Evolutionary conservation across 1,284 basidiomycete species (phyloP).

Genomic region (Acaromyces ingoldii): DNA sequence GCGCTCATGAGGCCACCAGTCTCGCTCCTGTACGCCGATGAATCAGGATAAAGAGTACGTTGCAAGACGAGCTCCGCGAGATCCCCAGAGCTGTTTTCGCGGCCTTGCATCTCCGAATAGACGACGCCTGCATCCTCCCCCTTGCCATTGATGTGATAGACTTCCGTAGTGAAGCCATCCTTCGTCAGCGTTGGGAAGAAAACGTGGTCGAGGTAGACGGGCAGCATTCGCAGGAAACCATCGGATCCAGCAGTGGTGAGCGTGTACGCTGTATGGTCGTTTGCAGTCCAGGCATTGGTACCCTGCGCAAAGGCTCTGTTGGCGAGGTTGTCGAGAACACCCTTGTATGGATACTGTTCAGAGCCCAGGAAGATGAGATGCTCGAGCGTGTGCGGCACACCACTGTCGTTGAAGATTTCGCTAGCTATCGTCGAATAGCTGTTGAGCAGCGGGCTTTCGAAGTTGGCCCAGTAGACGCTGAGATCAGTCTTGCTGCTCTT

Average conservation of each 20-base stretch:
- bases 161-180: constrained; percentile 83
- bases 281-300: constrained; percentile 65
- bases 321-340: constrained; percentile 92
- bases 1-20: constrained; percentile 94
- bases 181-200: constrained; percentile 91
- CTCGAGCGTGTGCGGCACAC: constrained; percentile 48
- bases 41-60: constrained; percentile 70
- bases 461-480: constrained; percentile 57
- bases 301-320: constrained; percentile 85
- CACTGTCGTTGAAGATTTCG: constrained; percentile 66
- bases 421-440: constrained; percentile 88
- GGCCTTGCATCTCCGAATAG: constrained; percentile 79
- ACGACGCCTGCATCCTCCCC: constrained; percentile 94
- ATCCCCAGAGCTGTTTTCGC: constrained; percentile 86
- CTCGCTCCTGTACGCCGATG: constrained; percentile 89
- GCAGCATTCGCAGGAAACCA: constrained; percentile 88
- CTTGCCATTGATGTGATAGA: constrained; percentile 73
- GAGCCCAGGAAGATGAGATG: constrained; percentile 49
- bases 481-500: constrained; percentile 71
- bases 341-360: constrained; percentile 76
- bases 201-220: constrained; percentile 94
- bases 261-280: constrained; percentile 70
- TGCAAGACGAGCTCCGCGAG: constrained; percentile 68
- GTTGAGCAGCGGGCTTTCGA: constrained; percentile 66
- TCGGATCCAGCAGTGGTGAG: constrained; percentile 94